These are phyloP conservation scores for Raffaelea ambrosiae DNA, from an alignment of 2,329 filamentous ascomycete genomes.

Conservation along the genomic window DNA sequence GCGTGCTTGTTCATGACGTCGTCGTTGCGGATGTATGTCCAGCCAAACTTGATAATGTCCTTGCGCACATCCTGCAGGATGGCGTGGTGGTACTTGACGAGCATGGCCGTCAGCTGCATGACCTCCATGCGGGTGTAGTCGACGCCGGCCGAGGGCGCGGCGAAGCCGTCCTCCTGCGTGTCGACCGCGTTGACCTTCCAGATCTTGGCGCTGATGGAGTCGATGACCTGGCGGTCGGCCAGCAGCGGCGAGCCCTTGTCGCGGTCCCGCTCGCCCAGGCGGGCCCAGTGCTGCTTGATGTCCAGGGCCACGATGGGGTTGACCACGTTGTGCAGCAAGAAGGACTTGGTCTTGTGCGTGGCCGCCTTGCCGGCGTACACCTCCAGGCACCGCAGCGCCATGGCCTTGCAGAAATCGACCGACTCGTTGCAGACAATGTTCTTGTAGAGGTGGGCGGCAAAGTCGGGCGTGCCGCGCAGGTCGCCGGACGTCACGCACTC, in stretches of 20 bases:
- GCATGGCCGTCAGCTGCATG: conserved; percentile 84
- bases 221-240: conserved; percentile 79
- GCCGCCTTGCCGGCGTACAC: conserved; percentile 71
- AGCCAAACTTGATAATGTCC: conserved; percentile 98
- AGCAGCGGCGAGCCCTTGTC: conserved; percentile 52
- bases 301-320: conserved; percentile 97
- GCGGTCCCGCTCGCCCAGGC: conserved; percentile 34
- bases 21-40: conserved; percentile 97
- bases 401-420: conserved; percentile 74
- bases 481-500: conserved; percentile 78
- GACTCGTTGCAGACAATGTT: conserved; percentile 78
- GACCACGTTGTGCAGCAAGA: conserved; percentile 82
- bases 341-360: conserved; percentile 86
- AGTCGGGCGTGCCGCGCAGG: conserved; percentile 64
- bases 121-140: conserved; percentile 96
- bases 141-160: conserved; percentile 74
- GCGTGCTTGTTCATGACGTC: conserved; percentile 99
- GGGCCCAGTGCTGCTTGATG: conserved; percentile 73
- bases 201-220: conserved; percentile 82
- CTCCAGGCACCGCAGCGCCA: conserved; percentile 80
- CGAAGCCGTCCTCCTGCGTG: conserved; percentile 58
- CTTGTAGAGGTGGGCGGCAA: conserved; percentile 78
- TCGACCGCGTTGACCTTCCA: conserved; percentile 87
- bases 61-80: conserved; percentile 88
- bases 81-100: conserved; percentile 89